These are phyloP conservation scores for Laburnicola sp. DNA, from an alignment of 2,329 filamentous ascomycete genomes.

Conservation along the genomic window DNA sequence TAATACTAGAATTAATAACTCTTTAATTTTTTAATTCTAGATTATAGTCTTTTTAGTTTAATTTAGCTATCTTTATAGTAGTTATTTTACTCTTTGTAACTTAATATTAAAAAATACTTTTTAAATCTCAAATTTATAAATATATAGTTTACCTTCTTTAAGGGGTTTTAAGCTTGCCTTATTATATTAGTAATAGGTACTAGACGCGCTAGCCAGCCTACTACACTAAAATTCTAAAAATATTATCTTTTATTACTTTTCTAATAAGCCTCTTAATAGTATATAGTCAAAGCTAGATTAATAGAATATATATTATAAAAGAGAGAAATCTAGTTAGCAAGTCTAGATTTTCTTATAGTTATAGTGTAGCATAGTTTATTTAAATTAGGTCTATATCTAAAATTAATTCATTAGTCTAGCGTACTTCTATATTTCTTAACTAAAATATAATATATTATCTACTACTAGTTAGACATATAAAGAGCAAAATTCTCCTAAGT, in stretches of 20 bases:
- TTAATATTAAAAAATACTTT: too few relatives aligned
- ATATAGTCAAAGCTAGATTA: constrained; percentile 7
- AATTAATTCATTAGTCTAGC: neutral
- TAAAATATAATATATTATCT: constrained; percentile 8
- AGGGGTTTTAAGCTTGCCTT: too few relatives aligned
- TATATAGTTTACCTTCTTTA: too few relatives aligned
- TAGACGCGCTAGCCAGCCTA: neutral
- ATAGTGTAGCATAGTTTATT: neutral
- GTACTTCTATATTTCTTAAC: constrained; percentile 6
- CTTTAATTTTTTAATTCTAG: too few relatives aligned
- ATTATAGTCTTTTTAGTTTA: too few relatives aligned
- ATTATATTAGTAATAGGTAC: too few relatives aligned
- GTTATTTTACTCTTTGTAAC: too few relatives aligned
- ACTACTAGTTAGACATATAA: neutral
- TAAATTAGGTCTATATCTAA: neutral
- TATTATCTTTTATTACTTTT: neutral
- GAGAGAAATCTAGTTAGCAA: constrained; percentile 1
- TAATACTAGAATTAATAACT: too few relatives aligned
- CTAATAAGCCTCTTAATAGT: neutral
- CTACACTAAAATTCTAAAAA: neutral
- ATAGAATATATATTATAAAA: constrained; percentile 2
- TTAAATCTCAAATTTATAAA: too few relatives aligned
- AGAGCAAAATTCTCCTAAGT: neutral
- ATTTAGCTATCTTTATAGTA: too few relatives aligned
- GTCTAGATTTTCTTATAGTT: constrained; percentile 4